Base-by-base conservation (phyloP, 2,329 filamentous ascomycete species). In the Pseudogymnoascus sp. region DNA sequence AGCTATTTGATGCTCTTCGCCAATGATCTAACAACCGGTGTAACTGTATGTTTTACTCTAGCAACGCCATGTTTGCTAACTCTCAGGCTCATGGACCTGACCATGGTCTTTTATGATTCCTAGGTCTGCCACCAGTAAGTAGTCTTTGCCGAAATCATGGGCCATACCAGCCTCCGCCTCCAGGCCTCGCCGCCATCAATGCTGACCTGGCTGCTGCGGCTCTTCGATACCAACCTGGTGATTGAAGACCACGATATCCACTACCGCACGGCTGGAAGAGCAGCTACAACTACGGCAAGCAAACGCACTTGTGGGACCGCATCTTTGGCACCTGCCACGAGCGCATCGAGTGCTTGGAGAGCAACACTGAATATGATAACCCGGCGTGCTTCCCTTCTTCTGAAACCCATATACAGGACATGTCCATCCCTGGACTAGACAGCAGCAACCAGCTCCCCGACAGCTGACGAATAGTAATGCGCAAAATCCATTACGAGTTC, bases 31-130 rank as follows among this genome's bases (percentile, higher is more conserved):
- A 31, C 29, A 31, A 31, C 29, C 29, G 6, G 6, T 31, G 29
- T 31, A 31, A 31, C 5, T 8, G 29, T 31, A 31, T 31, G 29
- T 31, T 31, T 31, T 31, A 31, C 6, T 31, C 29, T 8, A 31
- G 29, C 29, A 31, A 31, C 29, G 29, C 29, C 29, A 8, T 31
- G 29, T 8, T 31, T 31, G 29, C 29, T 58, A 10, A 58, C 49
- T 4, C 10, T 41, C 8, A 6, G 8, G 7, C 6, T 14, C 12
- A 70, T 74, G 35, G 75, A 76, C 0, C 58, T 78, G 3, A 76
- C 76, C 0, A 75, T 79, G 74, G 76, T 75, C 1, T 79, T 80
- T 65, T 78, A 78, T 59, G 77, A 78, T 43, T 77, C 74, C 76
- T 79, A 77, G 77, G 65, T 79, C 16, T 79, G 77, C 66, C 74